Conservation (phyloP, 1,284 basidiomycete species). For the Moniliella sp. region DNA sequence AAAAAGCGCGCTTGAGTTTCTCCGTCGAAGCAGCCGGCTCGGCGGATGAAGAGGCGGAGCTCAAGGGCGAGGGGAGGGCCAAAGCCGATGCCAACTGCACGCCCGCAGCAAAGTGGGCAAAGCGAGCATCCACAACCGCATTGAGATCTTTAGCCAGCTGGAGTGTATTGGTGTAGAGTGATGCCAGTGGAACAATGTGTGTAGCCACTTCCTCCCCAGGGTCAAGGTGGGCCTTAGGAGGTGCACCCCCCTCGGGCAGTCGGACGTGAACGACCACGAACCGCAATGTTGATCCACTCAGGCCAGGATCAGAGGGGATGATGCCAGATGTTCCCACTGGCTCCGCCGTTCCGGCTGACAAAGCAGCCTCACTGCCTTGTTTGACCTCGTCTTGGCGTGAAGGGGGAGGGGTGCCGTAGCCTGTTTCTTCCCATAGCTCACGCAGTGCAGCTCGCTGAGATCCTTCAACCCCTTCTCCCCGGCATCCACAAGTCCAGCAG, state of each 20-base stretch:
- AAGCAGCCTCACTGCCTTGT: background rate
- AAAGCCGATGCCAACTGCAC: no score
- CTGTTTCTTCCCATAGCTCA: slow-evolving; percentile 29
- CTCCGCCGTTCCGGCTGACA: background rate
- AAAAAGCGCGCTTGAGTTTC: no score
- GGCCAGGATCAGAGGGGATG: slow-evolving; percentile 5
- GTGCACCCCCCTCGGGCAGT: slow-evolving; percentile 14
- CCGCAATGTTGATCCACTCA: slow-evolving; percentile 25
- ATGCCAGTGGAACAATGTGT: no score
- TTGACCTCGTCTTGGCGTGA: background rate
- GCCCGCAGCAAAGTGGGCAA: no score
- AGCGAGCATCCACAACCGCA: no score
- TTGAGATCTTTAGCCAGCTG: no score
- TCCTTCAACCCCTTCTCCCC: slow-evolving; percentile 24
- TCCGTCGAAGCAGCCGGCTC: no score
- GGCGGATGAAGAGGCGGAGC: no score
- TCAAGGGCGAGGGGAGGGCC: no score
- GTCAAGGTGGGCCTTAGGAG: no score
- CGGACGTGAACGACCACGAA: slow-evolving; percentile 21
- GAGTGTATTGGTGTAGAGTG: no score
- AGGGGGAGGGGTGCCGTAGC: slow-evolving; percentile 11
- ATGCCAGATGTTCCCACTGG: background rate
- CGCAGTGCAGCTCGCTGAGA: slow-evolving; percentile 19
- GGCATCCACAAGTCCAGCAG: slow-evolving; percentile 26
- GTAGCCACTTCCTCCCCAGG: no score